phyloP scores from a whole-genome alignment of 306 rosid species.

The Oxytropis ochrocephala region DNA sequence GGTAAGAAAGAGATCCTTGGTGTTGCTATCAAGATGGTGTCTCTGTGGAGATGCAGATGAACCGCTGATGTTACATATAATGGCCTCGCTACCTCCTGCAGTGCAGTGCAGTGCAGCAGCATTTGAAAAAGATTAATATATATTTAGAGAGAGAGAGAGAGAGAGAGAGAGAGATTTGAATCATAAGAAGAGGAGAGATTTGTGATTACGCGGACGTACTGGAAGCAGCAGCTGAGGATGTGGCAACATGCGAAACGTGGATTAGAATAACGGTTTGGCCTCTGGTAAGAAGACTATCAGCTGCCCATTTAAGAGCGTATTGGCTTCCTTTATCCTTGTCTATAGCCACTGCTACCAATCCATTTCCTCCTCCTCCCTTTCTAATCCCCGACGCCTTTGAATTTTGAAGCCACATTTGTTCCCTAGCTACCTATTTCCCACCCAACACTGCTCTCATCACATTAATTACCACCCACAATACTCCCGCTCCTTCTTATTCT shows the following conservation, averaged over 20 bases:
- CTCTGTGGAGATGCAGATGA: constrained; percentile 39
- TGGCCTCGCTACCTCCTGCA: constrained; percentile 44
- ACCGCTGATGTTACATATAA: constrained; percentile 36
- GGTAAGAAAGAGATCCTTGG: constrained; percentile 58
- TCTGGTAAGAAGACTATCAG: constrained; percentile 51
- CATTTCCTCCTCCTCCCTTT: constrained; percentile 49
- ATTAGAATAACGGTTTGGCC: constrained; percentile 71
- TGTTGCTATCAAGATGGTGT: constrained; percentile 43
- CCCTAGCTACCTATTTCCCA: background rate
- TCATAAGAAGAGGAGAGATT: background rate
- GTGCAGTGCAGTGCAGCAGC: constrained; percentile 15
- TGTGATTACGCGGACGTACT: constrained; percentile 15
- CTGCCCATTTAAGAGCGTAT: constrained; percentile 81
- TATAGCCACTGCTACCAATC: constrained; percentile 72
- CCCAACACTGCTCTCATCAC: background rate
- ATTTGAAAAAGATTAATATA: background rate
- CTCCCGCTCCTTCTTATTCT: background rate
- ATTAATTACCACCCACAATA: background rate
- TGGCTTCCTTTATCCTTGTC: constrained; percentile 86
- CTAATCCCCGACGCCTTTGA: constrained; percentile 24
- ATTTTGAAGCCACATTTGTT: constrained; percentile 52
- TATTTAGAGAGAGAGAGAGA: too few species aligned
- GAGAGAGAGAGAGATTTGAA: background rate
- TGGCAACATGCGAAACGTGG: constrained; percentile 45
- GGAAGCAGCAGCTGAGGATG: constrained; percentile 16